Evolutionary conservation across 1,284 basidiomycete genomes (phyloP), one percentile per base, ranked within the genome.

Genomic region (Malassezia brasiliensis): DNA sequence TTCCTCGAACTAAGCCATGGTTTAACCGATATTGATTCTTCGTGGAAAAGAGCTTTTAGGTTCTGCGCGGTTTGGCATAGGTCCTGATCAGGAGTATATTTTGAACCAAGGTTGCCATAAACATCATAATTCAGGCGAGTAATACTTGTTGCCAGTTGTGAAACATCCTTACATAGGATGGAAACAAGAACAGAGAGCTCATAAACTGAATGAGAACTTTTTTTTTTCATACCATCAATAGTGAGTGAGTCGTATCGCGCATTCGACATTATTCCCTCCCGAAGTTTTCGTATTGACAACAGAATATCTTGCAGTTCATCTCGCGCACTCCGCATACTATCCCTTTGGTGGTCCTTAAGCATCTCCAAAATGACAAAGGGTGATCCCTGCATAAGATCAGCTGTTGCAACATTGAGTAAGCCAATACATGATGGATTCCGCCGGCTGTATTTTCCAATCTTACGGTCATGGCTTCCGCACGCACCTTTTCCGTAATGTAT

Each of bases 211-310:
- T 47, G 7, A 37, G 17, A 32, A n/a, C n/a, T 8, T 15, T 10
- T 20, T 15, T 5, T 37, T 30, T 25, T 34, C 38, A 5, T 32
- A 50, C 53, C 53, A 31, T 57, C 50, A 8, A 51, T 10, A 8
- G 50, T 45, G 11, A 57, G 36, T 8, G 14, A 22, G 31, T 57
- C 55, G 11, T 30, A 39, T 22, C 55, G 44, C 17, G 17, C 30
- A 17, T 22, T 57, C 10, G 55, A 42, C 7, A 57, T 45, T 2
- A 57, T 12, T 11, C 50, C 55, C n/a, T 57, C 55, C 11, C 55
- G 50, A 6, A 57, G 46, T 34, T 52, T 57, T n/a, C 55, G 55
- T 20, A 52, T 17, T 1, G 15, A 11, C 2, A 48, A 38, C 5
- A 57, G 31, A 11, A 57, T 41, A 11, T 28, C 14, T 14, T 49